phyloP scores from a whole-genome alignment of 129 eudicot genomes.

The Lactuca sativa region DNA sequence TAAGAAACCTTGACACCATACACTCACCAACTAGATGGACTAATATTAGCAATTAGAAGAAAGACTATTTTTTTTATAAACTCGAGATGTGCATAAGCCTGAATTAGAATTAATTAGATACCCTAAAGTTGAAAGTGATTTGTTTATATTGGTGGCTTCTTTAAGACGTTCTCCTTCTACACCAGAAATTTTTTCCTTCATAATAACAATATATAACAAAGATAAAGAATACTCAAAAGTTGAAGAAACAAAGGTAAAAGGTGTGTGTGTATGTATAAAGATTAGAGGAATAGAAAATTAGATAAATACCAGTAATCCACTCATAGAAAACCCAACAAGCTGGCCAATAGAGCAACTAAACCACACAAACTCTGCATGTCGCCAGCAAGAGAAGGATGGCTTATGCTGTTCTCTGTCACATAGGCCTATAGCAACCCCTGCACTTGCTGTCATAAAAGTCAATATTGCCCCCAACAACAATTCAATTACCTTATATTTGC shows the following conservation, averaged over 20 bases:
- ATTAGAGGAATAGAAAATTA: too few relatives aligned
- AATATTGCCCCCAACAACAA: slow-evolving; percentile 76
- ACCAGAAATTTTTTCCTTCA: slow-evolving; percentile 95
- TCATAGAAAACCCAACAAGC: slow-evolving; percentile 62
- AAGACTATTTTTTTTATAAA: slow-evolving; percentile 15
- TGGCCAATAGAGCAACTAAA: slow-evolving; percentile 71
- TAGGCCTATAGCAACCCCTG: slow-evolving; percentile 93
- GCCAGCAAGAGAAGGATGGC: slow-evolving; percentile 84
- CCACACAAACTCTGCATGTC: slow-evolving; percentile 94
- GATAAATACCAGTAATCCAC: slow-evolving; percentile 38
- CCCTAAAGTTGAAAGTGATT: slow-evolving; percentile 98
- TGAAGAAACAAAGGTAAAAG: too few relatives aligned
- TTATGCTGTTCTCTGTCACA: slow-evolving; percentile 81
- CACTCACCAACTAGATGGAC: slow-evolving; percentile 87
- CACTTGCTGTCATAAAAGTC: slow-evolving; percentile 67
- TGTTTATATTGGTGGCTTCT: slow-evolving; percentile 97
- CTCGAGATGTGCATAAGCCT: slow-evolving; percentile 3
- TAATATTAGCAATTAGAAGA: slow-evolving; percentile 67
- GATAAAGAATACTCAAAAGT: too few relatives aligned
- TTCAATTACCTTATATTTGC: too few relatives aligned
- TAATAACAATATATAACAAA: too few relatives aligned
- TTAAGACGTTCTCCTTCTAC: slow-evolving; percentile 99
- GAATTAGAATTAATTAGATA: slow-evolving; percentile 31
- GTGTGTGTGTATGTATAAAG: too few relatives aligned
- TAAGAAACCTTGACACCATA: neutral